Base-by-base conservation (phyloP, 495 filamentous ascomycete genomes). In the Neurospora sp. region DNA sequence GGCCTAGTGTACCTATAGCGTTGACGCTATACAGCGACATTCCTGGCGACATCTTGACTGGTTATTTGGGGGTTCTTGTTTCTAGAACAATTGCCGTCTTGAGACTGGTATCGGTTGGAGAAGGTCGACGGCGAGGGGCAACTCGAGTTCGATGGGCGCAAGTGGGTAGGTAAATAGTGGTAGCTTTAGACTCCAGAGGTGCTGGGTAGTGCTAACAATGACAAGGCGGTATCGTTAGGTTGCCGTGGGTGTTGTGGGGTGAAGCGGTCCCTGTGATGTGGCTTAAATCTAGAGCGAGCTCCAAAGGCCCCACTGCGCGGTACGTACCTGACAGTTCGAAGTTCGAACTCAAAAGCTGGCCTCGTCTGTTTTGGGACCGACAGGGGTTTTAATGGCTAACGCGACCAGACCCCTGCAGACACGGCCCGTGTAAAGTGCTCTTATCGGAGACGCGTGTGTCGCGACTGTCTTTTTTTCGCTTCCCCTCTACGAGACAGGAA, bases 11-110 rank as follows among this genome's bases (percentile, higher is more conserved):
- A 81, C 98, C 88, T 84, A 98, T 91, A 76, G 94, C 94, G 81
- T 94, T 94, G 77, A 98, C 90, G 78, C 93, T 92, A 85, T 96
- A 95, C 74, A 98, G 89, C 73, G 94, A 93, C 81, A 98, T 89
- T 79, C 83, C 84, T 53, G 85, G 83, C 39, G 82, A 79, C 85
- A 86, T 86, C 14, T 73, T 78, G 76, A 72, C 69, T 40, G 61
- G 2, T 31, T 71, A 40, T 71, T 10, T 73, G 4, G 53, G 53
- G 53, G 53, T 61, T 61, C 53, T 61, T 7, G 48, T 16, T 61
- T 1, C 11, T 31, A 3, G 6, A 61, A 31, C 2, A 61, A 61
- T 61, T 31, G 53, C 11, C 14, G 22, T 61, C 53, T 61, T 2
- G 53, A 16, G 22, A 35, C 53, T 31, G 53, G 22, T 27, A 61